A percentile compares a stretch with the other conserved stretches of the same genome.
Evolutionary conservation across 106 monocot species (phyloP).

Genomic region (Platanthera zijinensis): DNA sequence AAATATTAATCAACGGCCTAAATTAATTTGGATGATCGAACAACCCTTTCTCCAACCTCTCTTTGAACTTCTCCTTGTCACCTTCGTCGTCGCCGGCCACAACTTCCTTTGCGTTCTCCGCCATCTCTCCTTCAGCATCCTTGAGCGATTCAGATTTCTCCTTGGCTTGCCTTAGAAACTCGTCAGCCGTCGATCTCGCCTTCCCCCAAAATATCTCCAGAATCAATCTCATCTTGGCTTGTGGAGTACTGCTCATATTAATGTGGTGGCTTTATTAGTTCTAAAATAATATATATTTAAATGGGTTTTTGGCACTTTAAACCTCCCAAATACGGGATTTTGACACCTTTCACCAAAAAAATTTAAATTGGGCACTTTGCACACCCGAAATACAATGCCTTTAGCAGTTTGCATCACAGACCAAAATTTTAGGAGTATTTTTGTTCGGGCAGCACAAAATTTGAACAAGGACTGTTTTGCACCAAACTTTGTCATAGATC

Average conservation of each 20-base stretch:
- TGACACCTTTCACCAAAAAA: too few species aligned
- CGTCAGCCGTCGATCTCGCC: conserved; percentile 41
- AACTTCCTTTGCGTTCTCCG: conserved; percentile 31
- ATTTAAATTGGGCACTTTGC: too few species aligned
- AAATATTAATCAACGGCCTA: not conserved
- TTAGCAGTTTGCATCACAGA: too few species aligned
- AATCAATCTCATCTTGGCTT: not conserved
- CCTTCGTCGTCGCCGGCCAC: conserved; percentile 6
- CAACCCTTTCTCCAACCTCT: conserved; percentile 23
- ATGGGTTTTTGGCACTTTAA: too few species aligned
- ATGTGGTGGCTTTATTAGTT: not conserved
- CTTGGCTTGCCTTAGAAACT: conserved; percentile 40
- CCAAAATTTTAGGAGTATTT: too few species aligned
- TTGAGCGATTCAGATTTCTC: conserved; percentile 20
- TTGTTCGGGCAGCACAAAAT: too few species aligned
- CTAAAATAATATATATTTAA: too few species aligned
- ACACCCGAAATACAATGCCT: too few species aligned
- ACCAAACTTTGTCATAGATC: too few species aligned
- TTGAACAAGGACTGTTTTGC: too few species aligned
- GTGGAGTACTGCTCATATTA: conserved; percentile 15
- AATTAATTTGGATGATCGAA: conserved; percentile 9
- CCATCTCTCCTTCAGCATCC: conserved; percentile 13
- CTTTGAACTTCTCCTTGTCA: conserved; percentile 30
- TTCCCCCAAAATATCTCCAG: conserved; percentile 17
- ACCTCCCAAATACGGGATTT: too few species aligned